Base-by-base conservation (phyloP, 164 flowering plant species). In the Protea cynaroides region DNA sequence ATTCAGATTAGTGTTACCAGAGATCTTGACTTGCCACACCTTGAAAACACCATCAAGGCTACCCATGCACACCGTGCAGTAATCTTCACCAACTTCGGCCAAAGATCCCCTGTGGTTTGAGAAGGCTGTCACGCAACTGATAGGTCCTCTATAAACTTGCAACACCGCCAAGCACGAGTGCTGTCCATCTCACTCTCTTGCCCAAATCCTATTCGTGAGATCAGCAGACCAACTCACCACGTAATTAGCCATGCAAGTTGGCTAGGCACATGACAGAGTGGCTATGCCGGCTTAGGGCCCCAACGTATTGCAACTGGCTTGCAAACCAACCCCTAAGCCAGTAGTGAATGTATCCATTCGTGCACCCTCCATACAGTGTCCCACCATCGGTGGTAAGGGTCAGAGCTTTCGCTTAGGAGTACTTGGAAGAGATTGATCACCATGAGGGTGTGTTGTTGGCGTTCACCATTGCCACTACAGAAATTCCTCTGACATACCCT, bases 161-260 rank as follows among this genome's bases (percentile, higher is more conserved):
- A 82, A 43, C 29, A 80, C 79, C 0, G 82, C 81, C 8, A 80
- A 7, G 36, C 83, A 76, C 7, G 37, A 13, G 59, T 82, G 83
- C 52, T 60, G 67, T 0, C 79, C 80, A 43, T 76, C 79, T 21
- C 55, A 65, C 23, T 74, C 76, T 43, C 82, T 64, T 1, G 54
- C 40, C 86, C 86, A 82, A 14, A 82, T 77, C 69, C 86, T 66
- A 37, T 74, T 19, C 0, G 82, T 80, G 13, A 70, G 71, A 36
- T 82, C 86, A 2, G 83, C 86, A 2, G 86, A 80, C 38, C 83
- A 82, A 43, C 79, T 80, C 3, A 78, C 71, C 61, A 82, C 65
- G 22, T 65, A 78, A 44, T 65, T 65, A 0, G 69, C 71, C 71
- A 72, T 75, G n/a, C n/a, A n/a, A n/a, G 38, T 22, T 73, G 55